Conservation (phyloP, 2,329 filamentous ascomycete genomes). For the Biscogniauxia sp. region DNA sequence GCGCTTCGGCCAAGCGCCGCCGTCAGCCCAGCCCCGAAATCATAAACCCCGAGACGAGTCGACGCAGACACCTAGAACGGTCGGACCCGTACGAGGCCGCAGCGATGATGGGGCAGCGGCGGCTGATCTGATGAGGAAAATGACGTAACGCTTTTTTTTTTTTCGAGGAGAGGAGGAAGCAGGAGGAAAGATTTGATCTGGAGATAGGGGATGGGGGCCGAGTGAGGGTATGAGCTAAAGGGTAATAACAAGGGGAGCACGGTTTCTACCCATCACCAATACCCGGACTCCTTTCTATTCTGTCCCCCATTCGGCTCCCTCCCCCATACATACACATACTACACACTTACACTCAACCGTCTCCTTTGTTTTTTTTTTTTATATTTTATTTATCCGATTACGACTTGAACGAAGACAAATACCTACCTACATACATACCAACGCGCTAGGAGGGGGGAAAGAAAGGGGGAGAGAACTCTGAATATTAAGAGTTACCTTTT, state of each 20-base stretch:
- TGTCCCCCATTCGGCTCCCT: neutral
- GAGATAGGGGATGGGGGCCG: neutral
- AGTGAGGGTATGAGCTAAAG: neutral
- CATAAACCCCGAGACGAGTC: conserved; percentile 11
- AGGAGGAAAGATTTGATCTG: neutral
- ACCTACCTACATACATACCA: no score
- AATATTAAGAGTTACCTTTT: no score
- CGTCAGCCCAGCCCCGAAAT: neutral
- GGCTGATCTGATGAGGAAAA: neutral
- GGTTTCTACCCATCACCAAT: no score
- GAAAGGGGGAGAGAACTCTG: no score
- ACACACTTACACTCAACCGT: neutral
- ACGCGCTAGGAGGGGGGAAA: no score
- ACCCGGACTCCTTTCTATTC: neutral
- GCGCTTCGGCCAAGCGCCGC: conserved; percentile 11
- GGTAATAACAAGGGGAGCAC: neutral
- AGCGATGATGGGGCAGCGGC: neutral
- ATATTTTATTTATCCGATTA: neutral
- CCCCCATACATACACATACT: neutral
- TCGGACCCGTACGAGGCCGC: neutral
- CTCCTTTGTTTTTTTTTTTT: neutral
- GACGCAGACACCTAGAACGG: neutral
- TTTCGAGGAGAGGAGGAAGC: neutral
- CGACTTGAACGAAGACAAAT: neutral
- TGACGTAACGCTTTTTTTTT: neutral